Percentiles rank a stretch among this genome's conserved stretches.
phyloP scores from a whole-genome alignment of 805 yeast species.

The Candida vartiovaarae region DNA sequence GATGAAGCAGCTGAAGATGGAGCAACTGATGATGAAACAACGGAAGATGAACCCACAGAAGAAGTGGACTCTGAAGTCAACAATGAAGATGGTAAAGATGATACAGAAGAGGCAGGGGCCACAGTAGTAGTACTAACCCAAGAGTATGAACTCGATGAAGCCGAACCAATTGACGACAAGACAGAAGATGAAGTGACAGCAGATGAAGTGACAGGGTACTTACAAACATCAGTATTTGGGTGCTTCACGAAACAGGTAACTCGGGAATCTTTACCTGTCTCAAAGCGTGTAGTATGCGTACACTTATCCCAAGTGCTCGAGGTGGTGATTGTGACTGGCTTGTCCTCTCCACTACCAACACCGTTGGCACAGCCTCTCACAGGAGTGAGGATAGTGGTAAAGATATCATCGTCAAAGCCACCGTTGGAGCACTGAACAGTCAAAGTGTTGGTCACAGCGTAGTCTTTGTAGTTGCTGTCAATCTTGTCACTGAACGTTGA shows the following conservation, averaged over 20 bases:
- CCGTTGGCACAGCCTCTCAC: constrained; percentile 7
- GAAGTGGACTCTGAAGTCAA: no score
- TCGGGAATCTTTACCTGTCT: constrained; percentile 6
- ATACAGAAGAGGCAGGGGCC: no score
- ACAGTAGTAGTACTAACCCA: no score
- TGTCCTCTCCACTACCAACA: constrained; percentile 4
- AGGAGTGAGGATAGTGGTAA: background rate
- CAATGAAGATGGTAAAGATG: no score
- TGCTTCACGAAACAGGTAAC: constrained; percentile 6
- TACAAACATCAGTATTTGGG: background rate
- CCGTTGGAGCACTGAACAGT: background rate
- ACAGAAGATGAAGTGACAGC: no score
- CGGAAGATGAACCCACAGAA: no score
- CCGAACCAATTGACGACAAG: no score
- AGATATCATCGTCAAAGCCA: background rate
- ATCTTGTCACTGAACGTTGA: background rate
- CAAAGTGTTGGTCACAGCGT: background rate
- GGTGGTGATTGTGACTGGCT: constrained; percentile 4
- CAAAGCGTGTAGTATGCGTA: constrained; percentile 3
- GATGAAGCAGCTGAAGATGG: background rate
- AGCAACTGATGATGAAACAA: no score
- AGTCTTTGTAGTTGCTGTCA: background rate
- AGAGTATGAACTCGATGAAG: no score
- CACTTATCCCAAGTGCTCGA: constrained; percentile 6
- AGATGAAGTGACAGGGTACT: no score